phyloP scores from a whole-genome alignment of 208 protist species.

The Leishmania major region DNA sequence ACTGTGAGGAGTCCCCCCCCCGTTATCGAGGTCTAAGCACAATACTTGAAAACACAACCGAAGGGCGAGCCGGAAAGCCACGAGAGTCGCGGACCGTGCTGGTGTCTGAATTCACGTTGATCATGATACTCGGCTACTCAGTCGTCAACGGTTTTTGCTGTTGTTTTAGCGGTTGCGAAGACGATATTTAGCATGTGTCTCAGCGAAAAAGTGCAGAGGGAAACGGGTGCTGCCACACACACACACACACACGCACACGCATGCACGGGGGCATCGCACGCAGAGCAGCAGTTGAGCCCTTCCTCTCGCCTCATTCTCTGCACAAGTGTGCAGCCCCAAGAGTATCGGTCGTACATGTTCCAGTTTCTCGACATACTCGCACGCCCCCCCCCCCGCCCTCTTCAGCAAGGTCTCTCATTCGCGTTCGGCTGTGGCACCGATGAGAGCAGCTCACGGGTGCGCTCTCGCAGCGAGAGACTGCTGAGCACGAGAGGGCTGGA shows the following conservation, averaged over 20 bases:
- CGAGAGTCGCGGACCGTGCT: not conserved
- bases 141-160: not conserved
- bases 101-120: not conserved
- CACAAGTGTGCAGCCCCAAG: not conserved
- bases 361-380: not conserved
- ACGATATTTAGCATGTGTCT: not conserved
- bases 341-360: not conserved
- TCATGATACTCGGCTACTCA: not conserved
- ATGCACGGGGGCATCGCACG: not conserved
- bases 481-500: slow-evolving; percentile 7
- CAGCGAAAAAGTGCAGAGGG: not conserved
- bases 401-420: slow-evolving; percentile 5
- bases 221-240: not conserved
- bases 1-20: not conserved
- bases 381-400: not conserved
- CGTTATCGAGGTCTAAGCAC: not conserved
- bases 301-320: not conserved
- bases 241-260: not conserved
- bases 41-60: not conserved
- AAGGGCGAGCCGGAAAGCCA: not conserved
- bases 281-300: not conserved
- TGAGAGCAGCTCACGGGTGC: slow-evolving; percentile 33
- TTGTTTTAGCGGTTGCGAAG: not conserved
- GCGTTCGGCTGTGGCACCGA: slow-evolving; percentile 18
- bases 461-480: slow-evolving; percentile 30